These are phyloP conservation scores for Solanum tarapatanum DNA, from an alignment of 257 asterid species.

Conservation along the genomic window DNA sequence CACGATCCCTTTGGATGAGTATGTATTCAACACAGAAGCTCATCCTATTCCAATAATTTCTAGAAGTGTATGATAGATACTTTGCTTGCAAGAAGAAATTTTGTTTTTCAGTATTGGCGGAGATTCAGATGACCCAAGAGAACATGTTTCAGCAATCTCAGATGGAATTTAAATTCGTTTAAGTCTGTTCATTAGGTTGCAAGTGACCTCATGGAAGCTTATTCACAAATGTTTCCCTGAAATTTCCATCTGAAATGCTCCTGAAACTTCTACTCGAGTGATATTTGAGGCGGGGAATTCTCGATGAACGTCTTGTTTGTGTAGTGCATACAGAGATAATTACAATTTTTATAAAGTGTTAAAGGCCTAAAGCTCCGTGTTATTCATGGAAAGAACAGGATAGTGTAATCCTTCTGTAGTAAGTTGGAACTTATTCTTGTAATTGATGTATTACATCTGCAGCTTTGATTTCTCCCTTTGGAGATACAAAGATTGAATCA, in stretches of 20 bases:
- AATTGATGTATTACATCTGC: not conserved
- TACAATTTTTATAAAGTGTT: not conserved
- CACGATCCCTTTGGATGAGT: slow-evolving; percentile 69
- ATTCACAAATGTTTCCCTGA: not conserved
- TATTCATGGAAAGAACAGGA: not conserved
- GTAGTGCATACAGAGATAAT: not conserved
- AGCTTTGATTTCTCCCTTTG: not conserved
- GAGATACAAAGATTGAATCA: not conserved
- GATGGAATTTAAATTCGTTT: not conserved
- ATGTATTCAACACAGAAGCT: slow-evolving; percentile 89
- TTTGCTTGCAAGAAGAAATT: not conserved
- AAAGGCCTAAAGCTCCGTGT: not conserved
- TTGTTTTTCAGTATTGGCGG: not conserved
- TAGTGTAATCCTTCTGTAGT: not conserved
- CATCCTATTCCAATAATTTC: slow-evolving; percentile 74
- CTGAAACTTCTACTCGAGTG: not conserved
- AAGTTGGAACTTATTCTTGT: not conserved
- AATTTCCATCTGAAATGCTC: not conserved
- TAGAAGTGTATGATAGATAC: slow-evolving; percentile 27
- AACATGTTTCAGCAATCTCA: not conserved
- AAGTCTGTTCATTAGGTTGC: not conserved
- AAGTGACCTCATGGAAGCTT: not conserved
- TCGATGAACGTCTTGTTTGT: not conserved
- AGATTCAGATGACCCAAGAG: not conserved
- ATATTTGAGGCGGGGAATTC: not conserved